Percentiles rank a stretch among this genome's conserved stretches.
Conservation (phyloP, 495 filamentous ascomycete genomes). For the Neurospora sp. region DNA sequence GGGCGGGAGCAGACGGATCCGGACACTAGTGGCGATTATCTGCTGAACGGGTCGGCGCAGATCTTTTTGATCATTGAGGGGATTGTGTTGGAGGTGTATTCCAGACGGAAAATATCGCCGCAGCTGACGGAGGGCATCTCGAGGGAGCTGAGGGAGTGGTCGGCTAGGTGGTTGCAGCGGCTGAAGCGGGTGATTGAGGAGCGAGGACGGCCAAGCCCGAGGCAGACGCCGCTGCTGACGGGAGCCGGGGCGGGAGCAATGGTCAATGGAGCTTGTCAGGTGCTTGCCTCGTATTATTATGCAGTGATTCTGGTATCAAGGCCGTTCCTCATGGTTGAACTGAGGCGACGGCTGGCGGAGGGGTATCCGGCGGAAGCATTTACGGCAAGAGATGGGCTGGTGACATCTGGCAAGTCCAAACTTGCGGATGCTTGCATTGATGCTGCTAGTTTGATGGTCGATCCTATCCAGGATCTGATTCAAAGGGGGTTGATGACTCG, state of each 20-base stretch:
- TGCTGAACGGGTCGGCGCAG: conserved; percentile 36
- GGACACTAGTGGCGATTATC: not conserved
- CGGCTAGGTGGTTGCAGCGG: conserved; percentile 25
- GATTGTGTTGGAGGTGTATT: conserved; percentile 34
- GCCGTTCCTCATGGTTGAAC: conserved; percentile 39
- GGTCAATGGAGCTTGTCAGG: conserved; percentile 31
- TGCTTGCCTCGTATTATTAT: conserved; percentile 35
- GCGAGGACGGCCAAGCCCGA: not conserved
- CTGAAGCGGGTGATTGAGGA: conserved; percentile 22
- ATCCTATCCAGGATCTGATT: conserved; percentile 26
- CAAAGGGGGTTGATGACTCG: conserved; percentile 20
- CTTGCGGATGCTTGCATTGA: conserved; percentile 40
- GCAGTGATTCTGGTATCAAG: conserved; percentile 37
- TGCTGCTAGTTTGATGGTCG: conserved; percentile 36
- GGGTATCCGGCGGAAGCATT: conserved; percentile 1
- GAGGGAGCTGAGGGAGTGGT: conserved; percentile 36
- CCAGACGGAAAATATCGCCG: conserved; percentile 35
- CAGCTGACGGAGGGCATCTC: conserved; percentile 37
- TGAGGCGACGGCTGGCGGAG: conserved; percentile 29
- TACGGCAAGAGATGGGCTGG: not conserved
- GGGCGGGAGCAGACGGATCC: conserved; percentile 21
- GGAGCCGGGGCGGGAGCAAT: not conserved
- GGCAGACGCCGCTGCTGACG: not conserved
- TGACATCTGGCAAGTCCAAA: conserved; percentile 24
- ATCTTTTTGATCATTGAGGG: conserved; percentile 32